A percentile compares a stretch with the other conserved stretches of the same genome.
Conservation (phyloP, 768 basidiomycete species). For the Agaricus bisporus region DNA sequence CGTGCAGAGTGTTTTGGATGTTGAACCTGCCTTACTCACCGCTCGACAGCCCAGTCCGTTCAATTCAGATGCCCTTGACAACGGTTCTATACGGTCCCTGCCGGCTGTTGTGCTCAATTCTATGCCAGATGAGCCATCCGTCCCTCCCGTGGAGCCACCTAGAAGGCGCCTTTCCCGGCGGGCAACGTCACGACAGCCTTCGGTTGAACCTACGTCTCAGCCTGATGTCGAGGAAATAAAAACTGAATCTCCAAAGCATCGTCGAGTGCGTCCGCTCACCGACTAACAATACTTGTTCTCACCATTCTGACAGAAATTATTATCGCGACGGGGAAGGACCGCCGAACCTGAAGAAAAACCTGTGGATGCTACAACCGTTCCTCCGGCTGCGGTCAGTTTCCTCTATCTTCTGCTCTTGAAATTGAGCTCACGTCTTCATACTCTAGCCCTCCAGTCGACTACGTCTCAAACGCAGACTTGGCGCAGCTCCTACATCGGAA, state of each 20-base stretch:
- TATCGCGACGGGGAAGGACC: constrained; percentile 37
- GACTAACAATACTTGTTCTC: not conserved
- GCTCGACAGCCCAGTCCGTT: constrained; percentile 11
- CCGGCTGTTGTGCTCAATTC: constrained; percentile 50
- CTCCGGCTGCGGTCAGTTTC: constrained; percentile 13
- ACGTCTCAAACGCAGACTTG: constrained; percentile 52
- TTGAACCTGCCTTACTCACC: constrained; percentile 25
- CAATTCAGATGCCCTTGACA: constrained; percentile 12
- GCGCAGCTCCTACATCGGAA: constrained; percentile 16
- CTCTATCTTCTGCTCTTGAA: not conserved
- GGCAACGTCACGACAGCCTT: constrained; percentile 33
- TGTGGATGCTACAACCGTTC: not conserved
- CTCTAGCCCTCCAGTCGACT: constrained; percentile 35
- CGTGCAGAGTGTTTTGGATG: constrained; percentile 41
- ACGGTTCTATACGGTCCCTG: constrained; percentile 27
- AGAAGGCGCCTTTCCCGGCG: constrained; percentile 28
- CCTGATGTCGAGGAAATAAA: constrained; percentile 3
- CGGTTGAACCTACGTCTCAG: constrained; percentile 25
- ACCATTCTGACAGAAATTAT: not conserved
- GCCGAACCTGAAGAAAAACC: constrained; percentile 22
- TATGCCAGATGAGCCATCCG: constrained; percentile 42
- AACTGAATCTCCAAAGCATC: constrained; percentile 5
- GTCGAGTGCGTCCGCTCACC: constrained; percentile 7
- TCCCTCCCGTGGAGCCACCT: constrained; percentile 22
- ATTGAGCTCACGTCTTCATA: not conserved